Conservation (phyloP, 768 basidiomycete genomes). For the Russula emetica region DNA sequence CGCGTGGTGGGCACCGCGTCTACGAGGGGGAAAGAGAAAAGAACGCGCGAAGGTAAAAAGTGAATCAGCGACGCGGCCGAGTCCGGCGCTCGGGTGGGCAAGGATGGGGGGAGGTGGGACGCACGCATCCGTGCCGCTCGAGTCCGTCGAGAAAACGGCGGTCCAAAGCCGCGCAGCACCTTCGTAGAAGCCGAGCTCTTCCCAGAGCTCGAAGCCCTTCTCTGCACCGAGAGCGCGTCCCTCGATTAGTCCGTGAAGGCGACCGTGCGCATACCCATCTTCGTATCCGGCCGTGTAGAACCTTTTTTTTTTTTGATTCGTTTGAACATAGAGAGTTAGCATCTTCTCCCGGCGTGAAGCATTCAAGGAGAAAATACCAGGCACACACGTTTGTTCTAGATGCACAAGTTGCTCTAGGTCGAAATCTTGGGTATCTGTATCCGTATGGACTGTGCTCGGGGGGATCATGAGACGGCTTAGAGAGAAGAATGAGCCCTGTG, state of each 20-base stretch:
- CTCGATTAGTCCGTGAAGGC: constrained; percentile 86
- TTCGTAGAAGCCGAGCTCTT: constrained; percentile 91
- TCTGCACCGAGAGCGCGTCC: constrained; percentile 84
- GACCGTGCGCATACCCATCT: constrained; percentile 79
- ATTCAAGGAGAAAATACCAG: neutral
- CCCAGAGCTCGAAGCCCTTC: constrained; percentile 95
- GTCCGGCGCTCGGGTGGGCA: constrained; percentile 1
- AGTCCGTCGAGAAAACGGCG: constrained; percentile 41
- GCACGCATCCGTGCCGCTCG: constrained; percentile 47
- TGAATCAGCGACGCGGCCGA: constrained; percentile 12
- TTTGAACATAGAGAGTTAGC: neutral
- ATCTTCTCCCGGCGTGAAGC: neutral
- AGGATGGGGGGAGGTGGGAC: constrained; percentile 29
- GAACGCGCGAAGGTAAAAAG: neutral
- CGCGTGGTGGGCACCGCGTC: constrained; percentile 60
- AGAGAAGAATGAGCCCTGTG: too few species aligned
- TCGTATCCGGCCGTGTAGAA: constrained; percentile 78
- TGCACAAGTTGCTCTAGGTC: constrained; percentile 34
- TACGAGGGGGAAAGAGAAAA: constrained; percentile 30
- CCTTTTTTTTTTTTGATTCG: constrained; percentile 47
- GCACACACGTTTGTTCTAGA: constrained; percentile 34
- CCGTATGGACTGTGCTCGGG: neutral
- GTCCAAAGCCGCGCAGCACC: constrained; percentile 77
- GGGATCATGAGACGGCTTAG: constrained; percentile 1
- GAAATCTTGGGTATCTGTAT: constrained; percentile 22